phyloP scores from a whole-genome alignment of 2,329 filamentous ascomycete genomes.

The Teratosphaeria destructans region DNA sequence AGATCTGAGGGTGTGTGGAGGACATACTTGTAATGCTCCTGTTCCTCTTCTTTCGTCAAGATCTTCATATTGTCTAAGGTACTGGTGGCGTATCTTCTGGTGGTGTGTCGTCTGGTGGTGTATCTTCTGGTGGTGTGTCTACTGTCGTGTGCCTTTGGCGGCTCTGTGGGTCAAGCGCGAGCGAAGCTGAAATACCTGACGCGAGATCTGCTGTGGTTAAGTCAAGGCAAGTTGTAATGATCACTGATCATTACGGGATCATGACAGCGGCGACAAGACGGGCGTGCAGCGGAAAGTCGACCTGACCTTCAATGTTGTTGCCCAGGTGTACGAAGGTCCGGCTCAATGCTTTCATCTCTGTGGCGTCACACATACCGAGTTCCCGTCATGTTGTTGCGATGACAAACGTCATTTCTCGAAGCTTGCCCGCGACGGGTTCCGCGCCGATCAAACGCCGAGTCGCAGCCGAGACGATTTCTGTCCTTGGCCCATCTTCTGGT shows the following conservation, averaged over 20 bases:
- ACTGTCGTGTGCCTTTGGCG: neutral
- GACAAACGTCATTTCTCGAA: neutral
- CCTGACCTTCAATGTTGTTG: too few relatives aligned
- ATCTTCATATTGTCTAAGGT: constrained; percentile 63
- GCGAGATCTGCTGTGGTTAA: neutral
- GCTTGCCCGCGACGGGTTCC: neutral
- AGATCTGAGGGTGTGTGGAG: neutral
- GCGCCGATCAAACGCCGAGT: neutral
- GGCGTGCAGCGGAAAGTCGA: neutral
- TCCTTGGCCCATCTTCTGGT: neutral
- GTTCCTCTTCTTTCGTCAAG: constrained; percentile 86
- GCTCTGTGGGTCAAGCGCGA: neutral
- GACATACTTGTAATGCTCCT: constrained; percentile 64
- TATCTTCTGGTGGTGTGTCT: neutral
- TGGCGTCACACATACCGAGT: neutral
- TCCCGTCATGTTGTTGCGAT: too few relatives aligned
- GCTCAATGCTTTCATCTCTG: neutral
- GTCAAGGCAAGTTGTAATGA: neutral
- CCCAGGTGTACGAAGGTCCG: neutral
- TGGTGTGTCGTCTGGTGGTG: neutral
- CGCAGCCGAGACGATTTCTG: neutral
- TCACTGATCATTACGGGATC: neutral
- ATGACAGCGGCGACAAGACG: neutral
- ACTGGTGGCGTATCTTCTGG: neutral
- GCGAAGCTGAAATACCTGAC: neutral